These are phyloP conservation scores for Urtica urens DNA, from an alignment of 306 rosid genomes.

Conservation along the genomic window DNA sequence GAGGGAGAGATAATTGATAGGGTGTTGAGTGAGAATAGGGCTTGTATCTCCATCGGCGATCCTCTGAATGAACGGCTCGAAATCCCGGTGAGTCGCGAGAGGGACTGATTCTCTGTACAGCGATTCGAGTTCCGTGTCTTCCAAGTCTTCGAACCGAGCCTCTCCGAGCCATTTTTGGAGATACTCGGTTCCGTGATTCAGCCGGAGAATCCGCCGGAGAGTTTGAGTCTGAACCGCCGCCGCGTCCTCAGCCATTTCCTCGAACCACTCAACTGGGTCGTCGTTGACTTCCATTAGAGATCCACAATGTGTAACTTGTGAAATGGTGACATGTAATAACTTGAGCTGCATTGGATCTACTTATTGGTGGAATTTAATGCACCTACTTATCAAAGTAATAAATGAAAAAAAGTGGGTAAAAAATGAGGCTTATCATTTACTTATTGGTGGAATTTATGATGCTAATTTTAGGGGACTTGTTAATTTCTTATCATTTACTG, in stretches of 20 bases:
- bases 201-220: constrained; percentile 45
- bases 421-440: too few relatives aligned
- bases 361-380: too few relatives aligned
- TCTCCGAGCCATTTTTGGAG: constrained; percentile 52
- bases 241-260: constrained; percentile 41
- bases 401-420: too few relatives aligned
- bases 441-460: too few relatives aligned
- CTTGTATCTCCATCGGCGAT: constrained; percentile 63
- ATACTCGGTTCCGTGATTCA: constrained; percentile 54
- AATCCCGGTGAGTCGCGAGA: constrained; percentile 54
- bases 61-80: constrained; percentile 63
- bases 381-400: too few relatives aligned
- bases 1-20: constrained; percentile 61
- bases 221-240: constrained; percentile 41
- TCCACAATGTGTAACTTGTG: too few relatives aligned
- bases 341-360: too few relatives aligned
- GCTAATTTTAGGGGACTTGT: too few relatives aligned
- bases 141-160: constrained; percentile 39
- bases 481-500: too few relatives aligned
- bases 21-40: constrained; percentile 63
- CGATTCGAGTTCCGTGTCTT: constrained; percentile 47
- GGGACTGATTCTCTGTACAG: constrained; percentile 68
- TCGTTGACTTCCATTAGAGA: too few relatives aligned
- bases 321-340: too few relatives aligned
- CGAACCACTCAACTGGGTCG: too few relatives aligned